Evolutionary conservation across 208 protist genomes (phyloP).

Genomic region (Polymyxa betae): DNA sequence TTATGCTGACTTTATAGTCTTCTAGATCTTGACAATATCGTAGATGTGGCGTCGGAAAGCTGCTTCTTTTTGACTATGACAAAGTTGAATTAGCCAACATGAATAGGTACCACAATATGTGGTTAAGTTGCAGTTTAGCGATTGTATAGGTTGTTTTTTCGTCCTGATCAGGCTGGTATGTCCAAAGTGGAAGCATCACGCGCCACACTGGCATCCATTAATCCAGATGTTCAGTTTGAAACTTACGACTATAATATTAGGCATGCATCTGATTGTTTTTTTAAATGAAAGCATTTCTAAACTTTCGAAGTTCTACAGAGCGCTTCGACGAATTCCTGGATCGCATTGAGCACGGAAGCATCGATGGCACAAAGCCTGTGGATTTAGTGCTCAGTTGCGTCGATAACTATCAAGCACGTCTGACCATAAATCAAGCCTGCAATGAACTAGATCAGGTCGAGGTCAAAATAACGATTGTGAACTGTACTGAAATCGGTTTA

Average conservation of each 20-base stretch:
- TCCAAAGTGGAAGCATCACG: conserved; percentile 83
- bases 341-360: conserved; percentile 2
- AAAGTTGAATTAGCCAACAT: conserved; percentile 96
- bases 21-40: not conserved
- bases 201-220: conserved; percentile 82
- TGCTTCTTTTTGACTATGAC: conserved; percentile 97
- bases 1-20: not conserved
- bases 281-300: not conserved
- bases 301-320: conserved; percentile 1
- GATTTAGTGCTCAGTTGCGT: conserved; percentile 91
- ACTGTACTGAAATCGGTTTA: not conserved
- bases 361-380: conserved; percentile 70
- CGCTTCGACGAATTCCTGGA: conserved; percentile 55
- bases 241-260: conserved; percentile 54
- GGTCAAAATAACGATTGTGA: conserved; percentile 10
- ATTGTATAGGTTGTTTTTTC: conserved; percentile 74
- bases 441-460: conserved; percentile 76
- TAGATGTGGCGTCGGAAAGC: conserved; percentile 91
- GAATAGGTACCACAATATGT: conserved; percentile 76
- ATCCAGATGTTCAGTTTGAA: conserved; percentile 84
- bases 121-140: not conserved
- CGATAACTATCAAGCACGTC: conserved; percentile 93
- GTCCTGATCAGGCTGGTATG: conserved; percentile 89
- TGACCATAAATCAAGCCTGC: conserved; percentile 90
- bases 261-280: not conserved